Evolutionary conservation across 1,284 basidiomycete genomes (phyloP).

Genomic region (Boletellus dicymbophilus): DNA sequence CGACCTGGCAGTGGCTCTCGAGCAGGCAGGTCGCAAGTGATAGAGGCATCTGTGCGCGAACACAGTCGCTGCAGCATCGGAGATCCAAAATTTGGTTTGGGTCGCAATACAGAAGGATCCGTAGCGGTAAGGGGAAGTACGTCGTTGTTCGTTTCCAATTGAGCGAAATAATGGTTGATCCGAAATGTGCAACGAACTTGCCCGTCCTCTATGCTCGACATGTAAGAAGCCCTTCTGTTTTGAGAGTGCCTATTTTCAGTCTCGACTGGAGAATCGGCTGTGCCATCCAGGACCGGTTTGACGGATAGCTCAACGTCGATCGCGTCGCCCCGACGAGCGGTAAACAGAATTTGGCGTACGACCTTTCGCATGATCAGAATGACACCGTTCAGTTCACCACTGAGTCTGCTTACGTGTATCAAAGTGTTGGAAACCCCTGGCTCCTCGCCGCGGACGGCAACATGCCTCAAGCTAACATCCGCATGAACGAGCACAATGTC

Average conservation of each 20-base stretch:
- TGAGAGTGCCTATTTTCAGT: conserved; percentile 17
- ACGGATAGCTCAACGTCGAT: conserved; percentile 88
- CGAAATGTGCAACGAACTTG: conserved; percentile 57
- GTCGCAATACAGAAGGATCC: conserved; percentile 31
- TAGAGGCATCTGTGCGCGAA: conserved; percentile 62
- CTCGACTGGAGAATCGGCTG: conserved; percentile 25
- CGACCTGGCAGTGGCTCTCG: conserved; percentile 45
- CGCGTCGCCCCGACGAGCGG: conserved; percentile 73
- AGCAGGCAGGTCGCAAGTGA: conserved; percentile 50
- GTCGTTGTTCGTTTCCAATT: conserved; percentile 15
- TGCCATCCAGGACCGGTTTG: conserved; percentile 23
- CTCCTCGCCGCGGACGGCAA: conserved; percentile 84
- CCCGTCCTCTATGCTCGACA: conserved; percentile 29
- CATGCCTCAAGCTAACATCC: conserved; percentile 82
- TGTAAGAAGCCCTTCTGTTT: conserved; percentile 27
- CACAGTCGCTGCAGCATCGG: conserved; percentile 68
- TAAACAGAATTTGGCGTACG: conserved; percentile 78
- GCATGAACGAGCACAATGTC: conserved; percentile 89
- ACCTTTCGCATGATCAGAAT: conserved; percentile 52
- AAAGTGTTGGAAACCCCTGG: conserved; percentile 79
- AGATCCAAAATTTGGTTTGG: conserved; percentile 59
- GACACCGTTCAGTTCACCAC: conserved; percentile 1
- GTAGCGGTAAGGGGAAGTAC: conserved; percentile 29
- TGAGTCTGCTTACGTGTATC: conserved; percentile 68
- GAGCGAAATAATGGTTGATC: conserved; percentile 40